Conservation (phyloP, 1,139 yeast genomes). For the Yamadazyma siamensis region DNA sequence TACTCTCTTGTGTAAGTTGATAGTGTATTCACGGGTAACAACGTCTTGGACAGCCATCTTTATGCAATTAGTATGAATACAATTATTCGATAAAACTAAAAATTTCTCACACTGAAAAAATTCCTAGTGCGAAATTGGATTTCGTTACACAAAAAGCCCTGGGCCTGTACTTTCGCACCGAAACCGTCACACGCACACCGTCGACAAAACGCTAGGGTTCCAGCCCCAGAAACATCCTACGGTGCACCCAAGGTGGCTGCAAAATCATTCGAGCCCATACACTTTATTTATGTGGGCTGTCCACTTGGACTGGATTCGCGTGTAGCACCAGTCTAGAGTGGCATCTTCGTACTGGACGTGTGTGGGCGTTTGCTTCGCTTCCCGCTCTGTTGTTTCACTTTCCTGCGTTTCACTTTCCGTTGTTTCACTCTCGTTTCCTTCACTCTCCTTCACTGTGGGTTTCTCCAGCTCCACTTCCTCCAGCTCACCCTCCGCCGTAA, state of each 20-base stretch:
- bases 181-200: constrained; percentile 5
- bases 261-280: constrained; percentile 21
- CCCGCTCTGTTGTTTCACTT: constrained; percentile 3
- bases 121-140: constrained; percentile 2
- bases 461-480: background rate
- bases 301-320: constrained; percentile 13
- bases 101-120: constrained; percentile 3
- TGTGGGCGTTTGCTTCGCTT: no score
- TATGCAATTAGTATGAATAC: constrained; percentile 8
- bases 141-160: constrained; percentile 5
- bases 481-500: background rate
- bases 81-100: constrained; percentile 3
- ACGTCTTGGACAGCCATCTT: constrained; percentile 96
- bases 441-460: background rate
- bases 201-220: constrained; percentile 10
- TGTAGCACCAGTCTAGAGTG: constrained; percentile 5
- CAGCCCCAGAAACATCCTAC: constrained; percentile 6
- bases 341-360: no score
- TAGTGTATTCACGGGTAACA: constrained; percentile 99
- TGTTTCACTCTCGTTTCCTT: constrained; percentile 14
- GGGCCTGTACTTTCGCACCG: background rate
- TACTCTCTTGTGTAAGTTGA: constrained; percentile 99
- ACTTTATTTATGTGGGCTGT: constrained; percentile 19
- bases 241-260: no score
- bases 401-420: constrained; percentile 6